These are phyloP conservation scores for Dicorynia guianensis DNA, from an alignment of 306 rosid species.

Conservation along the genomic window DNA sequence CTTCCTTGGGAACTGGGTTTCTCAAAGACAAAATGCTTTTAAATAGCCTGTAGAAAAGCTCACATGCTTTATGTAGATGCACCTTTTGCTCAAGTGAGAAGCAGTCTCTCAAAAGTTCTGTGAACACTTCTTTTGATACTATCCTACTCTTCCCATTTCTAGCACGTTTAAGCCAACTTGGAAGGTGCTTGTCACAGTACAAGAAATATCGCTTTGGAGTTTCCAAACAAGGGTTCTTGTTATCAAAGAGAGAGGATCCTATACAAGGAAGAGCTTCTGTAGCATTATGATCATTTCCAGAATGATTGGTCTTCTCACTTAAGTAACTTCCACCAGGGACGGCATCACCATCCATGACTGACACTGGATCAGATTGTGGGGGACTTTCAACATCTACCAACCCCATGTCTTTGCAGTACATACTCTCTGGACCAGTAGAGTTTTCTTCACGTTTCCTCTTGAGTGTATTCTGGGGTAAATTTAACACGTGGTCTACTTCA, in stretches of 20 bases:
- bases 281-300: slow-evolving; percentile 52
- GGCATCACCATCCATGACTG: slow-evolving; percentile 52
- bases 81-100: slow-evolving; percentile 68
- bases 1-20: slow-evolving; percentile 93
- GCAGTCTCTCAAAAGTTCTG: slow-evolving; percentile 84
- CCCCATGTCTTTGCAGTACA: slow-evolving; percentile 59
- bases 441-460: slow-evolving; percentile 78
- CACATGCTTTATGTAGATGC: slow-evolving; percentile 87
- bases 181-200: slow-evolving; percentile 92
- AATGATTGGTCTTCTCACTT: slow-evolving; percentile 52
- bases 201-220: slow-evolving; percentile 77
- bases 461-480: slow-evolving; percentile 50
- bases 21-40: slow-evolving; percentile 91
- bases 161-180: slow-evolving; percentile 99
- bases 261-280: slow-evolving; percentile 63
- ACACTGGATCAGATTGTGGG: slow-evolving; percentile 63
- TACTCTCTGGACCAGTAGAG: slow-evolving; percentile 52
- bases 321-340: slow-evolving; percentile 48
- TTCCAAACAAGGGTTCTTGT: slow-evolving; percentile 74
- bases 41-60: slow-evolving; percentile 91
- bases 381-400: slow-evolving; percentile 62
- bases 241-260: slow-evolving; percentile 70
- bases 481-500: slow-evolving; percentile 54
- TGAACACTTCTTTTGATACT: slow-evolving; percentile 87
- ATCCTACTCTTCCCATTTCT: slow-evolving; percentile 98